Evolutionary conservation across 2,329 filamentous ascomycete species (phyloP).

Genomic region (Colletotrichum agaves): DNA sequence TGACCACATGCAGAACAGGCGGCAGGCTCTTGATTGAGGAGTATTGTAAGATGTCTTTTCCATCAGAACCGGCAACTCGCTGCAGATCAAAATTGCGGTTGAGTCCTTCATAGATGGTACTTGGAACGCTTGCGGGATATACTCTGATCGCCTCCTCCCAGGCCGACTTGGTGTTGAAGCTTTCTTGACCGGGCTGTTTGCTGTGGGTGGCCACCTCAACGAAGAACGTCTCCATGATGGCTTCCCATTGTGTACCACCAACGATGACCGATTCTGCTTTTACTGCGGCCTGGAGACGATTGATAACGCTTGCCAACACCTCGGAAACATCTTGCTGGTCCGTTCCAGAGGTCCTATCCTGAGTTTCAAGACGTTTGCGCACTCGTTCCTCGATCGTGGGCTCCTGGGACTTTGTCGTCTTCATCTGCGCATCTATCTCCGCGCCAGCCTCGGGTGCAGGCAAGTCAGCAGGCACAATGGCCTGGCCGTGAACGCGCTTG

Average conservation of each 20-base stretch:
- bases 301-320: slow-evolving; percentile 92
- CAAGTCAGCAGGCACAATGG: slow-evolving; percentile 38
- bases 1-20: slow-evolving; percentile 87
- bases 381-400: slow-evolving; percentile 56
- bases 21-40: slow-evolving; percentile 81
- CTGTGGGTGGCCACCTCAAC: slow-evolving; percentile 71
- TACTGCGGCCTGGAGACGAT: slow-evolving; percentile 90
- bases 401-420: not conserved
- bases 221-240: slow-evolving; percentile 77
- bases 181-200: slow-evolving; percentile 59
- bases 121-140: slow-evolving; percentile 60
- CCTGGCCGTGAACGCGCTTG: slow-evolving; percentile 26
- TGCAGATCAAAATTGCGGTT: slow-evolving; percentile 88
- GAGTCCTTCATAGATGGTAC: slow-evolving; percentile 84
- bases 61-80: slow-evolving; percentile 56
- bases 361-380: slow-evolving; percentile 56
- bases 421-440: slow-evolving; percentile 28
- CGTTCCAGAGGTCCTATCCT: slow-evolving; percentile 60
- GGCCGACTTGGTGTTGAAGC: slow-evolving; percentile 45
- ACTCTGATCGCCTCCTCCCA: slow-evolving; percentile 73
- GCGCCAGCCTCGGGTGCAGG: slow-evolving; percentile 32
- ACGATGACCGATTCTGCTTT: slow-evolving; percentile 71
- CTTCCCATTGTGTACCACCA: slow-evolving; percentile 81
- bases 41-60: slow-evolving; percentile 70
- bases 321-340: slow-evolving; percentile 96